phyloP scores from a whole-genome alignment of 805 yeast species.

The Dipodascopsis uninucleata region DNA sequence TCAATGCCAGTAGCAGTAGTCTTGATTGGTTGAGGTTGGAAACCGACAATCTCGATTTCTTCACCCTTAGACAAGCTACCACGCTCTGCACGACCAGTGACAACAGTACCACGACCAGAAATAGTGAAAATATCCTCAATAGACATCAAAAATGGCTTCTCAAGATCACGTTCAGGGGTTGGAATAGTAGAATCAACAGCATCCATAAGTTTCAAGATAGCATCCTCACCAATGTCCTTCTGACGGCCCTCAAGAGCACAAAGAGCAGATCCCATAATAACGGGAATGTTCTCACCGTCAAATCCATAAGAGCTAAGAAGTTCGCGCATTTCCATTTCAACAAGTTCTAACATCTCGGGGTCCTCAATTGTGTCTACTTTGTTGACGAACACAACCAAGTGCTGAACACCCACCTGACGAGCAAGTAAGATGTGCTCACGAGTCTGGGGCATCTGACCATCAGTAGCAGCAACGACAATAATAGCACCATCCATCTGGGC shows the following conservation, averaged over 20 bases:
- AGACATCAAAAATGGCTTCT: constrained; percentile 94
- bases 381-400: constrained; percentile 95
- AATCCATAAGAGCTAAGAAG: constrained; percentile 85
- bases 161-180: constrained; percentile 93
- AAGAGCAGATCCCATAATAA: constrained; percentile 96
- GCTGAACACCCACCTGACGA: constrained; percentile 98
- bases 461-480: constrained; percentile 98
- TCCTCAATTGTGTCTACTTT: constrained; percentile 97
- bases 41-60: constrained; percentile 95
- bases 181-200: constrained; percentile 95
- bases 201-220: constrained; percentile 73
- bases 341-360: constrained; percentile 98
- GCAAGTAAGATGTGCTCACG: constrained; percentile 98
- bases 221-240: constrained; percentile 88
- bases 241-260: constrained; percentile 86
- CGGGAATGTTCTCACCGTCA: constrained; percentile 98
- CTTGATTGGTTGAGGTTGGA: constrained; percentile 79
- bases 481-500: constrained; percentile 99
- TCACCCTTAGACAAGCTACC: constrained; percentile 97
- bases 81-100: constrained; percentile 98
- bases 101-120: constrained; percentile 99
- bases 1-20: constrained; percentile 97
- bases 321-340: constrained; percentile 99
- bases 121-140: constrained; percentile 96
- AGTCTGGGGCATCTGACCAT: constrained; percentile 99